phyloP scores from a whole-genome alignment of 1,284 basidiomycete genomes.

The Malassezia pachydermatis region DNA sequence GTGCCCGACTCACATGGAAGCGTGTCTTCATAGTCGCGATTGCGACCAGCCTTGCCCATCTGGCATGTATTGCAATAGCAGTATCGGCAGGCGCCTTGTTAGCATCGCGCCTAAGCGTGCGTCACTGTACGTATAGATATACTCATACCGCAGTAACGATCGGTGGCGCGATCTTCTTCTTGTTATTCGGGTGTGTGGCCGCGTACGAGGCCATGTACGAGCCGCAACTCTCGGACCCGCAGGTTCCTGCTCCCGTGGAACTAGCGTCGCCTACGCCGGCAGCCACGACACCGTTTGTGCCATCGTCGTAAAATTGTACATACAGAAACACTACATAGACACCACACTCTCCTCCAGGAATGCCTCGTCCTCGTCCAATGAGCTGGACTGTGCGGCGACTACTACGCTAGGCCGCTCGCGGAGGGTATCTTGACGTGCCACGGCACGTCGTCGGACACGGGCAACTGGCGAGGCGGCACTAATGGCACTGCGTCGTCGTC shows the following conservation, averaged over 20 bases:
- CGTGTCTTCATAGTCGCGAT: slow-evolving; percentile 13
- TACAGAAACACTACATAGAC: too few relatives aligned
- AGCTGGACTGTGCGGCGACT: too few relatives aligned
- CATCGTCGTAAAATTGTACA: slow-evolving; percentile 9
- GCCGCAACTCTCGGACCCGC: neutral
- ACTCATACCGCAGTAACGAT: too few relatives aligned
- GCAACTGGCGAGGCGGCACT: slow-evolving; percentile 2
- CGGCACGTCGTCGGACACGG: neutral
- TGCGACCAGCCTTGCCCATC: slow-evolving; percentile 15
- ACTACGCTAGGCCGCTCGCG: too few relatives aligned
- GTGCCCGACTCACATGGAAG: slow-evolving; percentile 47
- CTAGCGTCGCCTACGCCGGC: too few relatives aligned
- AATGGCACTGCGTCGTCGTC: neutral
- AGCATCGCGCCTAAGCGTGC: slow-evolving; percentile 80
- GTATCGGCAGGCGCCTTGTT: slow-evolving; percentile 12
- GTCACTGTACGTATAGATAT: too few relatives aligned
- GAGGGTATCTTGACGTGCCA: too few relatives aligned
- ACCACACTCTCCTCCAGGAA: slow-evolving; percentile 4
- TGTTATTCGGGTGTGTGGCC: slow-evolving; percentile 59
- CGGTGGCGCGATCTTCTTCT: slow-evolving; percentile 69
- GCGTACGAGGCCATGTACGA: slow-evolving; percentile 51
- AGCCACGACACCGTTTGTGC: neutral
- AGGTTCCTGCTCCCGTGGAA: too few relatives aligned
- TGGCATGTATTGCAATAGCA: slow-evolving; percentile 13
- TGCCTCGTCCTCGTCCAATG: too few relatives aligned